Evolutionary conservation across 1,284 basidiomycete genomes (phyloP), one percentile per base, ranked within the genome.

Genomic region (Cystobasidium sp.): DNA sequence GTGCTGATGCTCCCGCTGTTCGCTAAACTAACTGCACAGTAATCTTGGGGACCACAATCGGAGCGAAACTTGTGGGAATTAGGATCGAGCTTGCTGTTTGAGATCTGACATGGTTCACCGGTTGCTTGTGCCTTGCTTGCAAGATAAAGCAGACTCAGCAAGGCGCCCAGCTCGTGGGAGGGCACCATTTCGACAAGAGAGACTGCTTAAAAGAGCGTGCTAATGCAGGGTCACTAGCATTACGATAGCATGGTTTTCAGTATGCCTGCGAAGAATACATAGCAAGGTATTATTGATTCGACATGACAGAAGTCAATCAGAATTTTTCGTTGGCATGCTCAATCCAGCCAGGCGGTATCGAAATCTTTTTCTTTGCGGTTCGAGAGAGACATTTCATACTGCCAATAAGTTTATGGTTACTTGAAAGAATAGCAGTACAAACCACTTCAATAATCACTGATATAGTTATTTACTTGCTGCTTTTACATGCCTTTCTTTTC

Each of bases 61-160:
- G 86, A 87, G 81, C 86, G 87, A 83, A 93, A 90, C 80, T 90
- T 88, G 82, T 88, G 91, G 14, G 91, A 91, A 76, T 88, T 88
- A 16, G 85, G 81, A 81, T 91, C 88, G 46, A 93, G 87, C 74
- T 88, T 87, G 80, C 88, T 91, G 82, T 88, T 83, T 59, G 80
- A 80, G 43, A 83, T 81, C 49, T 83, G 84, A 83, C 89, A 92
- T 62, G 83, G 71, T 39, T 66, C 52, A 16, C 53, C 64, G 7
- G 56, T 39, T 5, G 64, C 56, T 16, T 18, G 20, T 1, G 51
- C 61, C 3, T 44, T 43, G 16, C 14, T 22, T 47, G 69, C 59
- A 24, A 49, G 18, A 20, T 37, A 51, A 31, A 58, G 44, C 46
- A 51, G 43, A 39, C 31, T 31, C 18, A 63, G 5, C 24, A 71